A percentile compares a stretch with the other conserved stretches of the same genome.
phyloP scores from a whole-genome alignment of 306 rosid genomes.

The Trifolium subterraneum region DNA sequence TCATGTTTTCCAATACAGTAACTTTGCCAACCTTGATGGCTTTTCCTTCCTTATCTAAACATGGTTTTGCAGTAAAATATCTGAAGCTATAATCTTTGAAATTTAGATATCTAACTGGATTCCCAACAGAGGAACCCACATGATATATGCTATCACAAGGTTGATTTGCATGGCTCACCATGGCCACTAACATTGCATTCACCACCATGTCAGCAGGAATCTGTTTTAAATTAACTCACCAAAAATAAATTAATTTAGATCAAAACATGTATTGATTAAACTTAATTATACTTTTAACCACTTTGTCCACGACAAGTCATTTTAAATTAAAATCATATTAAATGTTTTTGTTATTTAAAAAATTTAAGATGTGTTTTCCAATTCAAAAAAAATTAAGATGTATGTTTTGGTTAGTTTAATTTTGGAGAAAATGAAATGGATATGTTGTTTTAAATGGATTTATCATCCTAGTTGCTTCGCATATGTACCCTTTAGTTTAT shows the following conservation, averaged over 20 bases:
- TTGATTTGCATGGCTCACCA: conserved; percentile 57
- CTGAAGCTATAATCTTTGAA: conserved; percentile 47
- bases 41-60: conserved; percentile 61
- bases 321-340: too few relatives aligned
- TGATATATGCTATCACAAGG: conserved; percentile 59
- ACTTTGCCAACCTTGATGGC: conserved; percentile 55
- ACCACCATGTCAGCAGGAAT: conserved; percentile 90
- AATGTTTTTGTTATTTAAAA: too few relatives aligned
- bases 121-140: conserved; percentile 67
- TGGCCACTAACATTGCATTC: conserved; percentile 60
- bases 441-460: too few relatives aligned
- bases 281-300: not conserved
- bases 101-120: conserved; percentile 45
- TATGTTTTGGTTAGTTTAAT: too few relatives aligned
- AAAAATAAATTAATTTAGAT: not conserved
- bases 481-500: too few relatives aligned
- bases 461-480: too few relatives aligned
- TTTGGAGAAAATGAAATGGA: not conserved
- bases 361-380: too few relatives aligned
- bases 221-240: conserved; percentile 42
- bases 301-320: too few relatives aligned
- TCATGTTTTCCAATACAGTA: conserved; percentile 50
- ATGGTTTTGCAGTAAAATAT: conserved; percentile 70
- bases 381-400: too few relatives aligned
- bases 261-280: not conserved